phyloP scores from a whole-genome alignment of 371 early-diverging fungal species.

The Scutellospora calospora region DNA sequence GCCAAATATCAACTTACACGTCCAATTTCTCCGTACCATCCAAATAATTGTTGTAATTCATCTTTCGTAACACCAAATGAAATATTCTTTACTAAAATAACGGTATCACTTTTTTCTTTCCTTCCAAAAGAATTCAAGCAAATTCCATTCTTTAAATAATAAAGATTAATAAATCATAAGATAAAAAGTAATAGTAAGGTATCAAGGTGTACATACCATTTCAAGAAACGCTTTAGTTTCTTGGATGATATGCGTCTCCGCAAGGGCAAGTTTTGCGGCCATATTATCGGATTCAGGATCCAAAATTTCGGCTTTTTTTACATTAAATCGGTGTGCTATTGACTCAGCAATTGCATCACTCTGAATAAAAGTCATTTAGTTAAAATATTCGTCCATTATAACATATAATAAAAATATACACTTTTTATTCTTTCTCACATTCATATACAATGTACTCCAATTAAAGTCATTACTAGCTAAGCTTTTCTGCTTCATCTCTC shows the following conservation, averaged over 20 bases:
- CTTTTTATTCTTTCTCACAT: slow-evolving; percentile 64
- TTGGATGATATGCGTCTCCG: slow-evolving; percentile 94
- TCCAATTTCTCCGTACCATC: slow-evolving; percentile 86
- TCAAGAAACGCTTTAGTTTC: slow-evolving; percentile 94
- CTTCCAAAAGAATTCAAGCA: slow-evolving; percentile 76
- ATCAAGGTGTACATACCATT: slow-evolving; percentile 50
- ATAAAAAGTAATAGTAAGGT: slow-evolving; percentile 9
- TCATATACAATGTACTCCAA: slow-evolving; percentile 97
- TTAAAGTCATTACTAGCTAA: slow-evolving; percentile 84
- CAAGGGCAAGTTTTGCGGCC: slow-evolving; percentile 93
- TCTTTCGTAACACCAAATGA: slow-evolving; percentile 83
- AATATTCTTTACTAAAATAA: slow-evolving; percentile 95
- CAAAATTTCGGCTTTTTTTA: slow-evolving; percentile 89
- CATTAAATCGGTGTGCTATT: slow-evolving; percentile 89
- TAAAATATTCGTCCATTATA: not conserved
- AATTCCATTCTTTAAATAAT: slow-evolving; percentile 72
- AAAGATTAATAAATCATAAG: too few relatives aligned
- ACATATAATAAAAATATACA: not conserved
- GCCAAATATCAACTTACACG: slow-evolving; percentile 59
- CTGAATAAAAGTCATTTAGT: slow-evolving; percentile 49
- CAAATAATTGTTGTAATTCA: slow-evolving; percentile 84
- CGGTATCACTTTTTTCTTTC: slow-evolving; percentile 85
- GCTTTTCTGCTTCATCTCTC: slow-evolving; percentile 80
- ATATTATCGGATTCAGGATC: slow-evolving; percentile 87
- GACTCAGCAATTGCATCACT: slow-evolving; percentile 93